phyloP scores from a whole-genome alignment of 192 early-diverging fungal genomes.

The Backusella mclennaniae region DNA sequence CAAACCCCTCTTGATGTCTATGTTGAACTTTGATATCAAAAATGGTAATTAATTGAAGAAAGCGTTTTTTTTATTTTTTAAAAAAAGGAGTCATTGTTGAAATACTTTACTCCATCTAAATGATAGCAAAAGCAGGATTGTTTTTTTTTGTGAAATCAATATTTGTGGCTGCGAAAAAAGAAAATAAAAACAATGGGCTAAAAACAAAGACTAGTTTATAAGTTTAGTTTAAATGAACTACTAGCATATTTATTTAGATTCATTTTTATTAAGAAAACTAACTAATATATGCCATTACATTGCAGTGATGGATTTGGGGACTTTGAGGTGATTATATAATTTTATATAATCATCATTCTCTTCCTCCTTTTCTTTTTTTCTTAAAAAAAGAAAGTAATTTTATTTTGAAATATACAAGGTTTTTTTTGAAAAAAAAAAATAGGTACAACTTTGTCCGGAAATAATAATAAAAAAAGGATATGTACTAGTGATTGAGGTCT shows the following conservation, averaged over 20 bases:
- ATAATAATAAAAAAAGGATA: neutral
- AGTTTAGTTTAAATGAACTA: neutral
- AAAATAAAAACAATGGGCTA: neutral
- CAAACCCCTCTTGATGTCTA: neutral
- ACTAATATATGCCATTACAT: neutral
- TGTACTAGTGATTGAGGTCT: neutral
- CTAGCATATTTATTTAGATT: neutral
- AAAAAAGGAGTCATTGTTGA: neutral
- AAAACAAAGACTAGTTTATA: neutral
- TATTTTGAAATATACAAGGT: neutral
- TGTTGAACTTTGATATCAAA: neutral
- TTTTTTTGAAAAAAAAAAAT: neutral
- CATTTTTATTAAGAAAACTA: neutral
- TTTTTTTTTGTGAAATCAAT: neutral
- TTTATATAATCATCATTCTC: neutral
- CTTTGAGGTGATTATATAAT: neutral
- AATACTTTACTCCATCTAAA: neutral
- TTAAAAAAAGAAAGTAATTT: neutral
- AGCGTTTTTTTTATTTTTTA: neutral
- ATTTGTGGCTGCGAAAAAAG: neutral
- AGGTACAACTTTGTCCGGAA: neutral
- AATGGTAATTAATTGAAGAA: neutral
- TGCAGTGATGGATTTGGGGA: neutral
- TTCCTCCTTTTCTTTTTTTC: neutral
- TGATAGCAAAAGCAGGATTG: neutral